A percentile compares a stretch with the other conserved stretches of the same genome.
phyloP scores from a whole-genome alignment of 2,329 filamentous ascomycete species.

The Cadophora gregata region DNA sequence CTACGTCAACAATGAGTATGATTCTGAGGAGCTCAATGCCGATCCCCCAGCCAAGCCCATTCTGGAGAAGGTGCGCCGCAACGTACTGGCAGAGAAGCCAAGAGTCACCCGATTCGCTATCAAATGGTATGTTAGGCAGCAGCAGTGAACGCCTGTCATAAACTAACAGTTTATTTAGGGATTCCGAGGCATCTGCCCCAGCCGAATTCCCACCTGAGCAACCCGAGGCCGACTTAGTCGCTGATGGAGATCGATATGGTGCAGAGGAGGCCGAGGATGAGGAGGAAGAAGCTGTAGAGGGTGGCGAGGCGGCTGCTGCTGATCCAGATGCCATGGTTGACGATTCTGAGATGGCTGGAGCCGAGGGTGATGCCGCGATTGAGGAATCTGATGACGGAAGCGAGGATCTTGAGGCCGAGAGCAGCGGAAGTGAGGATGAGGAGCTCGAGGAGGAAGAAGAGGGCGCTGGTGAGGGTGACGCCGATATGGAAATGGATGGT shows the following conservation, averaged over 20 bases:
- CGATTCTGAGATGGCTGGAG: conserved; percentile 78
- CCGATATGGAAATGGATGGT: conserved; percentile 58
- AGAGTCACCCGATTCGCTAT: conserved; percentile 97
- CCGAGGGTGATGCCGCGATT: conserved; percentile 57
- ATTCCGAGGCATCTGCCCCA: conserved; percentile 95
- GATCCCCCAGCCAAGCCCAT: conserved; percentile 92
- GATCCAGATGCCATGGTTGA: conserved; percentile 57
- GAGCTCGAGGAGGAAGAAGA: conserved; percentile 60
- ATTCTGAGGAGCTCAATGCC: conserved; percentile 84
- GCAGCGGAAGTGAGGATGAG: conserved; percentile 67
- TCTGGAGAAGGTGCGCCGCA: conserved; percentile 89
- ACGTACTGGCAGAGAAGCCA: conserved; percentile 95
- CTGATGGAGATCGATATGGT: conserved; percentile 89
- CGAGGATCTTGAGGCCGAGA: conserved; percentile 81
- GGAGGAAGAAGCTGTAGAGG: conserved; percentile 66
- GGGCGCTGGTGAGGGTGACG: conserved; percentile 46
- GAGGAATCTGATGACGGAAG: conserved; percentile 78
- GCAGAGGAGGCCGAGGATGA: conserved; percentile 84
- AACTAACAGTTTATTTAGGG: conserved; percentile 62
- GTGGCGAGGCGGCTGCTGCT: conserved; percentile 56
- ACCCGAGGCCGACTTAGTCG: conserved; percentile 86
- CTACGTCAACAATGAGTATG: conserved; percentile 99
- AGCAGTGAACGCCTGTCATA: conserved; percentile 10
- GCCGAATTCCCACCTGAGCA: conserved; percentile 97
- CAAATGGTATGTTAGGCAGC: conserved; percentile 78